A percentile compares a stretch with the other conserved stretches of the same genome.
These are phyloP conservation scores for Populus hybrid DNA, from an alignment of 441 rosid species.

Conservation along the genomic window DNA sequence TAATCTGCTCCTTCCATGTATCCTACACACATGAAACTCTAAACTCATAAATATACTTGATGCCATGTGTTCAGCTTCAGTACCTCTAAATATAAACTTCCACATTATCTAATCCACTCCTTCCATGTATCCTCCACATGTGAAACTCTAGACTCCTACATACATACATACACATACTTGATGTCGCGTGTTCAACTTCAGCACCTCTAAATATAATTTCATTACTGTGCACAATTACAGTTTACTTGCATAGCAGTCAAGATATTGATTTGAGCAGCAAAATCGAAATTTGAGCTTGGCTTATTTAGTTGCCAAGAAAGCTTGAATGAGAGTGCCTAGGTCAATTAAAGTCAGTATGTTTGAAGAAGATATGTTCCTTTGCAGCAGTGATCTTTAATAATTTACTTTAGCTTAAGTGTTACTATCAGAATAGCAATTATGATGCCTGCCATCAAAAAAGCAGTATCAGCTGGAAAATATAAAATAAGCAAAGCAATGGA, in stretches of 20 bases:
- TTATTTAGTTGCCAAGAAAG: neutral
- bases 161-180: neutral
- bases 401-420: too few relatives aligned
- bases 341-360: neutral
- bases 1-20: neutral
- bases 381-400: neutral
- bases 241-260: neutral
- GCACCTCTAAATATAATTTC: neutral
- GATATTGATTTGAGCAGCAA: neutral
- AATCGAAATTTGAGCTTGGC: neutral
- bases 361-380: neutral
- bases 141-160: neutral
- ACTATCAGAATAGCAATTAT: neutral
- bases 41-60: too few relatives aligned
- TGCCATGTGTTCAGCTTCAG: neutral
- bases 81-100: neutral
- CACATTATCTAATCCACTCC: neutral
- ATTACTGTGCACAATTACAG: too few relatives aligned
- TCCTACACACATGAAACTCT: neutral
- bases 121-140: neutral
- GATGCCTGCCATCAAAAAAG: conserved; percentile 1
- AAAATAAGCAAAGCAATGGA: neutral
- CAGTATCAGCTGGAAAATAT: neutral
- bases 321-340: neutral
- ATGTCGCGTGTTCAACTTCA: neutral